These are phyloP conservation scores for Acer saccharum DNA, from an alignment of 345 rosid genomes.

Conservation along the genomic window DNA sequence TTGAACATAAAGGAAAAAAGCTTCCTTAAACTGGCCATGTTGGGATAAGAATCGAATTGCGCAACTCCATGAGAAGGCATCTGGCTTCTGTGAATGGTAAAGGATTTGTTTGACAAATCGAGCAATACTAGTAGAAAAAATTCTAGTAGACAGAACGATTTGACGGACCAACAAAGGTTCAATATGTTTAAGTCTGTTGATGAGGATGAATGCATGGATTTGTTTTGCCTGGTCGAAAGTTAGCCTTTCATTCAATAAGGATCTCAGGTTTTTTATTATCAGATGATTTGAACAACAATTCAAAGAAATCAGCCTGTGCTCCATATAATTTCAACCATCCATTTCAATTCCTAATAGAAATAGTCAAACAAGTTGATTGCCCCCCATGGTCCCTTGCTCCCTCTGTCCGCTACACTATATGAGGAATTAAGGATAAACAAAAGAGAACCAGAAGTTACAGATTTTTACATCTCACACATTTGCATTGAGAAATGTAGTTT, in stretches of 20 bases:
- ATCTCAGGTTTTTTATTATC: conserved; percentile 6
- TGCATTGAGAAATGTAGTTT: neutral
- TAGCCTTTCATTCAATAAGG: conserved; percentile 29
- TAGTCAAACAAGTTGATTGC: neutral
- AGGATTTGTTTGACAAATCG: conserved; percentile 50
- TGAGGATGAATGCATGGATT: conserved; percentile 48
- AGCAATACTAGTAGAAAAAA: conserved; percentile 39
- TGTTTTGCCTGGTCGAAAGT: conserved; percentile 46
- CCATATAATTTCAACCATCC: conserved; percentile 4
- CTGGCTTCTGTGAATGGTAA: conserved; percentile 23
- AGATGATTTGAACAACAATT: neutral
- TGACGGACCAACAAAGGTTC: conserved; percentile 51
- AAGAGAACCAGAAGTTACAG: neutral
- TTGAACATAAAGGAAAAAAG: conserved; percentile 43
- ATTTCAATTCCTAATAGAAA: neutral
- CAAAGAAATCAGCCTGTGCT: neutral
- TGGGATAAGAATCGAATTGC: conserved; percentile 55
- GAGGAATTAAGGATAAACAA: neutral
- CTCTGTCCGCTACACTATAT: neutral
- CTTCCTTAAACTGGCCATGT: conserved; percentile 57
- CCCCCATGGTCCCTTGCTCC: neutral
- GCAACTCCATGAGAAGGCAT: conserved; percentile 68
- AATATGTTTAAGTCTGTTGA: conserved; percentile 38
- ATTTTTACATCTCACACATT: neutral
- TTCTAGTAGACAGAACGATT: conserved; percentile 36